Evolutionary conservation across 2,329 filamentous ascomycete genomes (phyloP), one percentile per base, ranked within the genome.

Genomic region (Calonectria multiphialidica): DNA sequence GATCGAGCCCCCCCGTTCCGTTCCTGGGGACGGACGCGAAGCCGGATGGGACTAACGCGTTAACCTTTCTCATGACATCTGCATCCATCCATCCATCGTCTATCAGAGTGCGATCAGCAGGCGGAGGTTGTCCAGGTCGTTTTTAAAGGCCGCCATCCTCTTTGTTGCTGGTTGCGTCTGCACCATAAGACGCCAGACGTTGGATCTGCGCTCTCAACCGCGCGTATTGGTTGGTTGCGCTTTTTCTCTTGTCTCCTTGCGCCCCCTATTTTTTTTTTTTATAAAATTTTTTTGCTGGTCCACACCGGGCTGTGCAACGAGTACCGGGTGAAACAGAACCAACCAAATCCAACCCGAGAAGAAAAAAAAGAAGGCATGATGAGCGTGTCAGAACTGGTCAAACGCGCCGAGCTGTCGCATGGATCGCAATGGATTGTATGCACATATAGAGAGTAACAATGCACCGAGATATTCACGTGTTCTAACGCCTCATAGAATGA

Each of bases 401-500:
- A 78, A 40, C 77, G 77, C 63, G 73, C 75, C 45, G 77, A 80
- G 69, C 72, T 83, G 62, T 78, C 81, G 25, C 77, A 78, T 53
- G 81, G 81, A 28, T 82, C 81, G 9, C 76, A 76, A 71, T 83
- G 81, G 75, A 83, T 83, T 50, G 81, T 83, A 74, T 59, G 80
- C 67, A 6, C 28, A 37, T 45, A 8, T 30, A 30, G 28, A 3
- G 10, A 15, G 21, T 13, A 5, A 33, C 35, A 50, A 35, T 33
- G n/a, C 28, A 59, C 49, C 62, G 57, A 40, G n/a, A 37, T n/a
- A 23, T 2, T n/a, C 23, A 25, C 28, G 12, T n/a, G 42, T 5
- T 65, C 65, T 69, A 65, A 75, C 57, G 4, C 16, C 21, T 8
- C 40, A 16, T 23, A 85, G 83, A 89, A 89, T 76, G 83, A 89